A percentile compares a stretch with the other conserved stretches of the same genome.
These are phyloP conservation scores for Gymnopilus junonius DNA, from an alignment of 768 basidiomycete genomes.

Conservation along the genomic window DNA sequence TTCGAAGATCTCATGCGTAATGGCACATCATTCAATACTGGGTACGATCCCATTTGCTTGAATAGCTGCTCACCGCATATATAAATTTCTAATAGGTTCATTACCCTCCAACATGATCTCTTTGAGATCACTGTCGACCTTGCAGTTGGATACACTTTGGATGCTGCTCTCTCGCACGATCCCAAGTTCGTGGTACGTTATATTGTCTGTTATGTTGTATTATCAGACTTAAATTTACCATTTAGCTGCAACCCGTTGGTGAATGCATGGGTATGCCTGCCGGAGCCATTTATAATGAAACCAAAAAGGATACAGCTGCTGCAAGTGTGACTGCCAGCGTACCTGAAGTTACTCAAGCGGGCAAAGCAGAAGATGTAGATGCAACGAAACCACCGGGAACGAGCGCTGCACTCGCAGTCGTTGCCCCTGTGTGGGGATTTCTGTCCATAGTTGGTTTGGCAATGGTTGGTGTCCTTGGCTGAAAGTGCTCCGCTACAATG, in stretches of 20 bases:
- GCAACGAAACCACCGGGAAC: constrained; percentile 18
- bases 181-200: constrained; percentile 65
- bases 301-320: constrained; percentile 72
- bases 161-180: constrained; percentile 68
- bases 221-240: not conserved
- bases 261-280: constrained; percentile 68
- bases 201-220: not conserved
- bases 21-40: constrained; percentile 60
- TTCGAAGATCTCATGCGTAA: constrained; percentile 78
- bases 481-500: not conserved
- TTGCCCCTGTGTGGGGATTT: constrained; percentile 3
- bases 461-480: not conserved
- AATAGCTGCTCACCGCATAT: not conserved
- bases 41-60: constrained; percentile 41
- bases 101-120: constrained; percentile 89
- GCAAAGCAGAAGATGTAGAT: constrained; percentile 34
- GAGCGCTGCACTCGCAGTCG: not conserved
- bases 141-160: constrained; percentile 84
- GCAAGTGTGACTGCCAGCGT: constrained; percentile 45
- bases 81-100: constrained; percentile 55
- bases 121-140: constrained; percentile 86
- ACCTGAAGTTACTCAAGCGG: constrained; percentile 42
- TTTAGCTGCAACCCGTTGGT: constrained; percentile 75
- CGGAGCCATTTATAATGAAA: constrained; percentile 83
- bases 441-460: constrained; percentile 4